Percentiles rank a stretch among this genome's conserved stretches.
Evolutionary conservation across 148 eudicot species (phyloP).

Genomic region (Hydrangea macrophylla): DNA sequence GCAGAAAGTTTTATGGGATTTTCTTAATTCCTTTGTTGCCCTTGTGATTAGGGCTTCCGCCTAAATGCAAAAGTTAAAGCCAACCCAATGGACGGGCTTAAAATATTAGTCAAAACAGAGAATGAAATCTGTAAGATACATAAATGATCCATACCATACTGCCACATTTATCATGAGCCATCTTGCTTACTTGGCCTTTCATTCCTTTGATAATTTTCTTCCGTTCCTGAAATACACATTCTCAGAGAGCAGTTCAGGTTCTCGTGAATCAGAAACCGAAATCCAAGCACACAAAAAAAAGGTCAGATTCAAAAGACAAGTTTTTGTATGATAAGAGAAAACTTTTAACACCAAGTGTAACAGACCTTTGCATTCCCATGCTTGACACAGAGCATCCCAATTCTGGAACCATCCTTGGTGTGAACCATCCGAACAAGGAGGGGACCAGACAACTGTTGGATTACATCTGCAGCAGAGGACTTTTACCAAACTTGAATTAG

Average conservation of each 20-base stretch:
- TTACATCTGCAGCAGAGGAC: slow-evolving; percentile 75
- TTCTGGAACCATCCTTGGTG: slow-evolving; percentile 79
- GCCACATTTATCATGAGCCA: slow-evolving; percentile 67
- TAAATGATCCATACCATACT: slow-evolving; percentile 49
- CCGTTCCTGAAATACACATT: slow-evolving; percentile 51
- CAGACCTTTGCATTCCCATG: slow-evolving; percentile 93
- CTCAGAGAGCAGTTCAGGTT: slow-evolving; percentile 18
- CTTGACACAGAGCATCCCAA: slow-evolving; percentile 78
- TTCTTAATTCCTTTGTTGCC: no score
- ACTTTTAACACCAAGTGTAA: background rate
- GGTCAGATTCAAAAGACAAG: background rate
- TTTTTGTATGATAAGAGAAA: background rate
- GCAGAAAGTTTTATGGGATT: no score
- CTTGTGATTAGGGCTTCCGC: no score
- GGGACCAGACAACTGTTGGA: slow-evolving; percentile 69
- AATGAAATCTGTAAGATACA: background rate
- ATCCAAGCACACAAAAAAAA: slow-evolving; percentile 1
- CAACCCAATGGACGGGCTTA: no score
- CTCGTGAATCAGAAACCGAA: background rate
- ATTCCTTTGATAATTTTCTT: slow-evolving; percentile 83
- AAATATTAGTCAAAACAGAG: background rate
- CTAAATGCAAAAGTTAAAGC: no score
- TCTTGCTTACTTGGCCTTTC: slow-evolving; percentile 71
- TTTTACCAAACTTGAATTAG: slow-evolving; percentile 38
- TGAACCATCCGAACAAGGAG: slow-evolving; percentile 81